Conservation (phyloP, 176 grass and related monocot species). For the Puya raimondii region DNA sequence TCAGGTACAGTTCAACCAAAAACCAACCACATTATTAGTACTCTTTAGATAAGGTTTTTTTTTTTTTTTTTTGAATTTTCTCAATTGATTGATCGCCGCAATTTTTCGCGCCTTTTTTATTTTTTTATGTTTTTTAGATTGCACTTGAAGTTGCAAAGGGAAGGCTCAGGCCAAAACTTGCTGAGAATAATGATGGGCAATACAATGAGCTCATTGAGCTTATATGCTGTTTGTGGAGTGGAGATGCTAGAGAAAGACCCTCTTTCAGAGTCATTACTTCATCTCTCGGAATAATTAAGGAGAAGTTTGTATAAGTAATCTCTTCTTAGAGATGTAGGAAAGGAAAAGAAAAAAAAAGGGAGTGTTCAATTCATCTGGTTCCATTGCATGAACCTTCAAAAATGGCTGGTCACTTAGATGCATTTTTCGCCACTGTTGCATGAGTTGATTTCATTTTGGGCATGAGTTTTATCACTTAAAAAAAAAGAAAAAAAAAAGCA, state of each 20-base stretch:
- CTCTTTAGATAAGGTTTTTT: not conserved
- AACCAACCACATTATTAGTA: not conserved
- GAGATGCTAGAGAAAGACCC: conserved; percentile 33
- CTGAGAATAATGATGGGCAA: not conserved
- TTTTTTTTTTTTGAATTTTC: not conserved
- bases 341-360: too few relatives aligned
- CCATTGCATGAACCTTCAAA: too few relatives aligned
- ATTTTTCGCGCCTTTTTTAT: not conserved
- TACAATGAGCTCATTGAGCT: conserved; percentile 25
- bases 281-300: conserved; percentile 18
- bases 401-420: too few relatives aligned
- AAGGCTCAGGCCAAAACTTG: conserved; percentile 33
- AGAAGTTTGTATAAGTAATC: conserved; percentile 14
- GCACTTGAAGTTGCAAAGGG: conserved; percentile 46
- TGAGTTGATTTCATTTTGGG: too few relatives aligned
- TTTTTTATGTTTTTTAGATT: conserved; percentile 25
- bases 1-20: conserved; percentile 19
- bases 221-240: conserved; percentile 29
- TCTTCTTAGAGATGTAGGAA: not conserved
- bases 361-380: too few relatives aligned
- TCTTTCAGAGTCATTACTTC: conserved; percentile 27
- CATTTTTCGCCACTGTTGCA: too few relatives aligned
- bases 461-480: too few relatives aligned
- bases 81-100: not conserved
- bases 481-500: too few relatives aligned